Evolutionary conservation across 768 basidiomycete genomes (phyloP).

Genomic region (Lepiota venenata): DNA sequence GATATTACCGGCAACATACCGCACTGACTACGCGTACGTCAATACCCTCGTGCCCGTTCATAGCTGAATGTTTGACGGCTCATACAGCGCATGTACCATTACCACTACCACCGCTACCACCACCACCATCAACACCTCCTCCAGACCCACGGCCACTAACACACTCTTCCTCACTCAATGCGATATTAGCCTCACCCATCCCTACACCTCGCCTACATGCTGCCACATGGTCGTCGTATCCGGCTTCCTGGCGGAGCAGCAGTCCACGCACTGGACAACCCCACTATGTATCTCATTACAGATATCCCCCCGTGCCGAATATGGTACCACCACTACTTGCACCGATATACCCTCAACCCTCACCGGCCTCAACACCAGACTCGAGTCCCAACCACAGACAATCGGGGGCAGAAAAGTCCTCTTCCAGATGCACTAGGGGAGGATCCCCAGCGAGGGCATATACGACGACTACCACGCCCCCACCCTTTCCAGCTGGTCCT

Average conservation of each 20-base stretch:
- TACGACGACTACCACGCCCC: not conserved
- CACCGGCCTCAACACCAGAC: not conserved
- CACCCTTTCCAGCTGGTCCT: not conserved
- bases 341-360: constrained; percentile 1
- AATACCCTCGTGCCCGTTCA: not conserved
- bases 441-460: not conserved
- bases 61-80: not conserved
- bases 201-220: constrained; percentile 10
- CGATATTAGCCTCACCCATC: constrained; percentile 11
- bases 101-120: constrained; percentile 1
- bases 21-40: constrained; percentile 39
- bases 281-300: constrained; percentile 5
- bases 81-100: constrained; percentile 3
- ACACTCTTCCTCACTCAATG: constrained; percentile 10
- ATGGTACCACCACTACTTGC: not conserved
- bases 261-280: not conserved
- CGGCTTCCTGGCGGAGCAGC: not conserved
- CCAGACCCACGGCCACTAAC: constrained; percentile 2
- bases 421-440: not conserved
- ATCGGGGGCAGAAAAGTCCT: not conserved
- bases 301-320: not conserved
- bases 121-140: constrained; percentile 18
- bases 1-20: constrained; percentile 68
- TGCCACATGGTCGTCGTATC: constrained; percentile 3
- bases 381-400: not conserved